A percentile compares a stretch with the other conserved stretches of the same genome.
phyloP scores from a whole-genome alignment of 2,329 filamentous ascomycete genomes.

The Hymenoscyphus scutula region DNA sequence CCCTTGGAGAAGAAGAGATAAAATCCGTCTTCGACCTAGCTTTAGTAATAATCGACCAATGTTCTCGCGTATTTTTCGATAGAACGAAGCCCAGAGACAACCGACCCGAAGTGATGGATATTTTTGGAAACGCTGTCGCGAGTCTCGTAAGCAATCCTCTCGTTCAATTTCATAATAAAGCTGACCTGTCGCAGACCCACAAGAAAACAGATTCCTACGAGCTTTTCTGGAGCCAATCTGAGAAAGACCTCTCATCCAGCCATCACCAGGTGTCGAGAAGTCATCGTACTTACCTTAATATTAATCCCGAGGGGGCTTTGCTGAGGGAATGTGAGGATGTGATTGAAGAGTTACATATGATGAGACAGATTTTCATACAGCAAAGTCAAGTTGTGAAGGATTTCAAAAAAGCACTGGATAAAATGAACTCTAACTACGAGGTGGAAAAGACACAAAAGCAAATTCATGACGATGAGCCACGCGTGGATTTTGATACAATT shows the following conservation, averaged over 20 bases:
- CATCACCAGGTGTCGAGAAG: constrained; percentile 3
- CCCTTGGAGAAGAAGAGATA: constrained; percentile 31
- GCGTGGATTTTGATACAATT: constrained; percentile 19
- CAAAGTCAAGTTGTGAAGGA: constrained; percentile 24
- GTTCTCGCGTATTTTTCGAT: constrained; percentile 43
- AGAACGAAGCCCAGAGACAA: constrained; percentile 35
- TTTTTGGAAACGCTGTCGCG: constrained; percentile 44
- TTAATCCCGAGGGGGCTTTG: constrained; percentile 41
- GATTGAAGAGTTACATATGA: constrained; percentile 45
- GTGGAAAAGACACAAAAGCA: constrained; percentile 24
- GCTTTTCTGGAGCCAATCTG: constrained; percentile 38
- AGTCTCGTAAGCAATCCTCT: constrained; percentile 37
- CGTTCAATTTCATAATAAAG: not conserved
- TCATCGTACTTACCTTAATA: constrained; percentile 34
- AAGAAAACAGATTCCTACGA: constrained; percentile 41
- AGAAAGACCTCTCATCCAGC: constrained; percentile 27
- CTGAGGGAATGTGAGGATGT: constrained; percentile 45
- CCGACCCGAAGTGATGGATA: constrained; percentile 42
- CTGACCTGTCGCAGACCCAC: constrained; percentile 32
- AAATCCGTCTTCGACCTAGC: constrained; percentile 41
- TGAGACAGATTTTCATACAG: constrained; percentile 38
- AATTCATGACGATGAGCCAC: not conserved
- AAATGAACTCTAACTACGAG: constrained; percentile 25
- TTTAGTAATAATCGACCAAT: constrained; percentile 42
- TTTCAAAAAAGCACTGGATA: constrained; percentile 14